phyloP scores from a whole-genome alignment of 1,284 basidiomycete species.

The Anthracocystis walkeri region DNA sequence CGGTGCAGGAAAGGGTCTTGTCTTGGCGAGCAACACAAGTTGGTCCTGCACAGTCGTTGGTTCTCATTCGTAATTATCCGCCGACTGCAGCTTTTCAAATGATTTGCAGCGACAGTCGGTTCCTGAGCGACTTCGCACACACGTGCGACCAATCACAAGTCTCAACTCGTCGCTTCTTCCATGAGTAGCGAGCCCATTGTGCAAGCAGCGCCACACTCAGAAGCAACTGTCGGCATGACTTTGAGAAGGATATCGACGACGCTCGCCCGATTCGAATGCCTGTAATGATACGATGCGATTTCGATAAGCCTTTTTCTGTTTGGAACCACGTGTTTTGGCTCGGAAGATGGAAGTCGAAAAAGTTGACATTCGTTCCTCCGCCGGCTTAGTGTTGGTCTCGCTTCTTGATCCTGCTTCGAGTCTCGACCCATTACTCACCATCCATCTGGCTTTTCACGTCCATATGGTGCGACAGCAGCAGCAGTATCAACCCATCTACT shows the following conservation, averaged over 20 bases:
- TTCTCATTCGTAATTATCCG: background rate
- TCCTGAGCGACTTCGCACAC: background rate
- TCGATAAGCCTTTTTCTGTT: background rate
- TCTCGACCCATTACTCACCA: background rate
- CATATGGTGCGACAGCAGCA: conserved; percentile 22
- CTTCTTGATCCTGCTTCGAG: background rate
- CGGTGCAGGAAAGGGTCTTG: background rate
- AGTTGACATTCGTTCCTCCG: background rate
- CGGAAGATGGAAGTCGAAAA: conserved; percentile 7
- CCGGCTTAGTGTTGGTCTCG: conserved; percentile 2
- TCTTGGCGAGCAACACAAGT: background rate
- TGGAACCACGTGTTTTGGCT: background rate
- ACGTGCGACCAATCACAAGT: background rate
- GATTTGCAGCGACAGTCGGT: background rate
- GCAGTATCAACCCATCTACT: conserved; percentile 40
- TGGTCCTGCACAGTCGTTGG: background rate
- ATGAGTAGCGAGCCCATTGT: background rate
- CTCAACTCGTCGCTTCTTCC: background rate
- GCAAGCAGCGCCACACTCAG: background rate
- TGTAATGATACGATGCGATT: background rate
- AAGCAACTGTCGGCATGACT: background rate
- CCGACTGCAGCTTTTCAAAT: background rate
- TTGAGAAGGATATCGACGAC: background rate
- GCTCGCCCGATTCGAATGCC: background rate
- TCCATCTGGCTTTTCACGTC: background rate